Evolutionary conservation across 2,329 filamentous ascomycete species (phyloP), one percentile per base, ranked within the genome.

Genomic region (Claviceps pazoutovae): DNA sequence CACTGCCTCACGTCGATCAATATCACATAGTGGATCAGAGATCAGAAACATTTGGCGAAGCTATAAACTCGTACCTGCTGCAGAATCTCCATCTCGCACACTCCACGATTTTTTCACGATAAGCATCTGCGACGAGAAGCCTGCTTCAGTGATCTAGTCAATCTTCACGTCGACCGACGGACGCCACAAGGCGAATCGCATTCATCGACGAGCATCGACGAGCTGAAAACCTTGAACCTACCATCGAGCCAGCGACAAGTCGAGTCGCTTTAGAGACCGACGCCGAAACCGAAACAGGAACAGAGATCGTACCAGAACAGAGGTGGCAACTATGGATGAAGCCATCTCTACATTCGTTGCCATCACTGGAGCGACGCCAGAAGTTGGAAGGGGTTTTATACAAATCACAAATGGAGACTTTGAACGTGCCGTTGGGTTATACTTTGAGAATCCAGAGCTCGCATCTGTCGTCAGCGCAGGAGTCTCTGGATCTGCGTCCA

Each of bases 381-480:
- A 83, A 57, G 80, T 90, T 56, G 93, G 91, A 34, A 79, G 80
- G 55, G 84, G 86, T 59, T 95, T 94, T 67, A 78, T 97, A 47
- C 79, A 86, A 60, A 78, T 98, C 64, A 83, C 89, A n/a, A 85
- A 88, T 59, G 83, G 83, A 61, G 84, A 95, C 64, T 73, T 91
- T 49, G 82, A 88, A 67, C 85, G 91, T 62, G 93, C 93, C 26
- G 83, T 96, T 60, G 82, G 88, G 62, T 81, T 97, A 13, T 98
- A 83, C 71, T 97, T 88, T 67, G 88, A 94, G 63, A 93, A 86
- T 64, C 87, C 86, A 44, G 89, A 91, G 47, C 79, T 84, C 6
- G 64, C 66, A n/a, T 64, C 63, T 19, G 64, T 64, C 3, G 59
- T 68, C 6, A 65, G 65, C 39, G 64, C 66, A 38, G 64, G 61